Evolutionary conservation across 2,329 filamentous ascomycete genomes (phyloP), one percentile per base, ranked within the genome.

Genomic region (Myriosclerotinia curreyana): DNA sequence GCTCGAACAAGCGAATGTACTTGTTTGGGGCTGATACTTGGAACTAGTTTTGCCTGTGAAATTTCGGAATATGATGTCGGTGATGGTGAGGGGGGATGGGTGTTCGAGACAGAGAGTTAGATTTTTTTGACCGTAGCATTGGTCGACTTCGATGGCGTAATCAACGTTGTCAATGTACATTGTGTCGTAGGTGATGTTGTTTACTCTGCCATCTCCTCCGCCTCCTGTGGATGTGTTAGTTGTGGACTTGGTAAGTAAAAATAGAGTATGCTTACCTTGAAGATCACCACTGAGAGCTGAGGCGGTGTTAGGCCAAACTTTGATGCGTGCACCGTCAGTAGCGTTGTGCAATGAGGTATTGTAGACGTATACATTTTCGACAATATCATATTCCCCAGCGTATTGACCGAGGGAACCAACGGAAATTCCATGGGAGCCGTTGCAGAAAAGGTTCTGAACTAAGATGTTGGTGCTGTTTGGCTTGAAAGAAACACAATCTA

Each of bases 351-450:
- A 83, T 48, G 79, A 81, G 51, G 81, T 77, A 69, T 87, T 86
- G 75, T 81, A 84, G 64, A 88, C 82, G 69, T 86, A 84, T n/a
- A 91, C 73, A 69, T 91, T 85, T 74, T 89, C 81, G 2, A 90
- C 86, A 53, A 89, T 86, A 67, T 91, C 88, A 20, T 82, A 82
- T 74, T 90, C 66, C 22, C 70, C 71, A 22, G 66, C 69, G 71
- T 91, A 90, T 74, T 91, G 87, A 28, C 88, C 88, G 0, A 91
- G 77, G 0, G 85, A 89, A 9, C 88, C 88, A n/a, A 90, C 86
- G 12, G 83, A 86, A 68, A 91, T 90, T 48, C 88, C 88, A 71
- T 91, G 88, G 3, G 85, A 89, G 42, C 87, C 86, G 70, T 87
- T 87, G 76, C 88, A 91, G 65, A 79, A 76, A 5, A 91, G 76